A percentile compares a stretch with the other conserved stretches of the same genome.
phyloP scores from a whole-genome alignment of 1,139 yeast species.

The Geotrichum candidum region DNA sequence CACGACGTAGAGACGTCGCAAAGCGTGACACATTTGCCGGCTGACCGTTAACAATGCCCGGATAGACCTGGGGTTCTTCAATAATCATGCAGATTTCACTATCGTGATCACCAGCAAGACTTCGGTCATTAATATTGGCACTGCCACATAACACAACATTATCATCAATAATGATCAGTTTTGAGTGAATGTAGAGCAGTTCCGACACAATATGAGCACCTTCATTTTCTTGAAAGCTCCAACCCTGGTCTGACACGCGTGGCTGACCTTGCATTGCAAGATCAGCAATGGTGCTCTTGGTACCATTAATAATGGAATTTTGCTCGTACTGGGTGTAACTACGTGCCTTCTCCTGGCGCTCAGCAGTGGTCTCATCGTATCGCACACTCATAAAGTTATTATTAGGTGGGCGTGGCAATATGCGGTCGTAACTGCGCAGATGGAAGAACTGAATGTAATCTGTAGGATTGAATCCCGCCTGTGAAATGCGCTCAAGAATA shows the following conservation, averaged over 20 bases:
- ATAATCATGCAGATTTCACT: slow-evolving; percentile 20
- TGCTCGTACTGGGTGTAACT: slow-evolving; percentile 6
- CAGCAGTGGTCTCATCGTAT: slow-evolving; percentile 11
- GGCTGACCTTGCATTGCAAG: slow-evolving; percentile 11
- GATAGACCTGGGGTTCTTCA: slow-evolving; percentile 16
- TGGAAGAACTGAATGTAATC: slow-evolving; percentile 19
- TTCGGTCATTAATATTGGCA: slow-evolving; percentile 21
- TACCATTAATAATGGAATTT: slow-evolving; percentile 6
- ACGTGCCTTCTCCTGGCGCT: slow-evolving; percentile 6
- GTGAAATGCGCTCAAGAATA: slow-evolving; percentile 16
- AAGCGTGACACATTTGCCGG: slow-evolving; percentile 15
- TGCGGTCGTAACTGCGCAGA: slow-evolving; percentile 17
- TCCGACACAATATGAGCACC: slow-evolving; percentile 21
- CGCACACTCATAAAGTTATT: slow-evolving; percentile 4
- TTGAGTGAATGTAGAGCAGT: slow-evolving; percentile 21
- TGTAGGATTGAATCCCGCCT: slow-evolving; percentile 19
- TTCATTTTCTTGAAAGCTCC: slow-evolving; percentile 17
- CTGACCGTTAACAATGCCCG: slow-evolving; percentile 12
- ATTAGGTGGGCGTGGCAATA: slow-evolving; percentile 7
- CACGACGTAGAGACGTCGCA: slow-evolving; percentile 20
- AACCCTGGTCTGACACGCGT: slow-evolving; percentile 10
- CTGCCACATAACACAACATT: slow-evolving; percentile 19
- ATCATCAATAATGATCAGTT: slow-evolving; percentile 20
- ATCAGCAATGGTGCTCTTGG: slow-evolving; percentile 12
- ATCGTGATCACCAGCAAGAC: slow-evolving; percentile 21